phyloP scores from a whole-genome alignment of 2,329 filamentous ascomycete genomes.

The Rutstroemia sp. region DNA sequence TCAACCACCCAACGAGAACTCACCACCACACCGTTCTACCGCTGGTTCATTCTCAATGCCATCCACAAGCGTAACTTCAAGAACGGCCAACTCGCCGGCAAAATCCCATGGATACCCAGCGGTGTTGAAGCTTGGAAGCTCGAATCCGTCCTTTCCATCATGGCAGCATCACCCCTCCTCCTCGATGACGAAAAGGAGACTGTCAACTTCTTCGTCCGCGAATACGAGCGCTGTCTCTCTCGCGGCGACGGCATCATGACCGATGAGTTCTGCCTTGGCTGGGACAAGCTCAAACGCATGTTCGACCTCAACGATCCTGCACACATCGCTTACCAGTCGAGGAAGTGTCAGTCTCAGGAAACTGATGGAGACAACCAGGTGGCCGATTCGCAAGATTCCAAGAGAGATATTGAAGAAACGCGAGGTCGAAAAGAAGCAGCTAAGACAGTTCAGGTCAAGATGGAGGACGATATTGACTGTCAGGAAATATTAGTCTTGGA shows the following conservation, averaged over 20 bases:
- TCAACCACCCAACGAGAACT: neutral
- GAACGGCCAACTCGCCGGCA: neutral
- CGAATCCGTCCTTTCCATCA: neutral
- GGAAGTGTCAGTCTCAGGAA: neutral
- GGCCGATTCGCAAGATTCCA: neutral
- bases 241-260: neutral
- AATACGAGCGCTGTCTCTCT: neutral
- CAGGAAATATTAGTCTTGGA: neutral
- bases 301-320: conserved; percentile 3
- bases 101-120: neutral
- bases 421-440: no score
- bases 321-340: neutral
- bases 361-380: no score
- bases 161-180: neutral
- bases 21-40: neutral
- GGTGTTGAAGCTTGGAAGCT: neutral
- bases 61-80: conserved; percentile 7
- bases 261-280: neutral
- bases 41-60: conserved; percentile 5
- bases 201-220: neutral
- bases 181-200: neutral
- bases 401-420: neutral
- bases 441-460: neutral
- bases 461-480: neutral
- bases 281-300: neutral